These are phyloP conservation scores for Hypoxylon sp. DNA, from an alignment of 2,329 filamentous ascomycete genomes.

Conservation along the genomic window DNA sequence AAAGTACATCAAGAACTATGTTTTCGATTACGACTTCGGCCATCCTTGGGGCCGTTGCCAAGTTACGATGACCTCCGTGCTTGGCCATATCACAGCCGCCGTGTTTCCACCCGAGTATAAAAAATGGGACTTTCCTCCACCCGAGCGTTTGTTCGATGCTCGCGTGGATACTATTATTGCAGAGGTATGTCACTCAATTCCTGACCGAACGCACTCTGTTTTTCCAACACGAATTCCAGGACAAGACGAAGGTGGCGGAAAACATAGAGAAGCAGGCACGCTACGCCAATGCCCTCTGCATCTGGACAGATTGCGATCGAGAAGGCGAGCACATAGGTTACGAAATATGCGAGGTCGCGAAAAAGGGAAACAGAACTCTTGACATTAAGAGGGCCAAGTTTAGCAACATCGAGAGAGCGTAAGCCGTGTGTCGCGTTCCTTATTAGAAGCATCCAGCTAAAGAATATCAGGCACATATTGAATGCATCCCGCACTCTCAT, in stretches of 20 bases:
- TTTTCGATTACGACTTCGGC: slow-evolving; percentile 89
- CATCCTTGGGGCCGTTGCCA: slow-evolving; percentile 81
- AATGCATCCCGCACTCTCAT: slow-evolving; percentile 82
- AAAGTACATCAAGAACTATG: slow-evolving; percentile 92
- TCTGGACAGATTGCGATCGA: slow-evolving; percentile 99
- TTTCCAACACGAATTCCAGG: slow-evolving; percentile 59
- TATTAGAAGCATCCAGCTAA: slow-evolving; percentile 12
- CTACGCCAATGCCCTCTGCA: slow-evolving; percentile 80
- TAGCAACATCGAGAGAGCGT: slow-evolving; percentile 95
- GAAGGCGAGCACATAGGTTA: slow-evolving; percentile 97
- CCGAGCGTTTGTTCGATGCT: slow-evolving; percentile 83
- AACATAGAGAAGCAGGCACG: slow-evolving; percentile 87
- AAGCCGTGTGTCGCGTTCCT: slow-evolving; percentile 49
- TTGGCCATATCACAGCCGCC: slow-evolving; percentile 84
- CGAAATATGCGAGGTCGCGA: slow-evolving; percentile 86
- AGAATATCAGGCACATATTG: slow-evolving; percentile 77
- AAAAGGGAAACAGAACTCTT: slow-evolving; percentile 77
- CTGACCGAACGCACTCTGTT: neutral
- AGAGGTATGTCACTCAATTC: slow-evolving; percentile 61
- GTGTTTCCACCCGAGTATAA: slow-evolving; percentile 82
- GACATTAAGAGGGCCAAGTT: slow-evolving; percentile 89
- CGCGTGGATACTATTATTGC: slow-evolving; percentile 76
- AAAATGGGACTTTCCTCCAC: slow-evolving; percentile 84
- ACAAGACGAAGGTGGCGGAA: slow-evolving; percentile 82
- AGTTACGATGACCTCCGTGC: slow-evolving; percentile 94